Evolutionary conservation across 129 eudicot species (phyloP), one percentile per base, ranked within the genome.

Genomic region (Sambucus nigra): DNA sequence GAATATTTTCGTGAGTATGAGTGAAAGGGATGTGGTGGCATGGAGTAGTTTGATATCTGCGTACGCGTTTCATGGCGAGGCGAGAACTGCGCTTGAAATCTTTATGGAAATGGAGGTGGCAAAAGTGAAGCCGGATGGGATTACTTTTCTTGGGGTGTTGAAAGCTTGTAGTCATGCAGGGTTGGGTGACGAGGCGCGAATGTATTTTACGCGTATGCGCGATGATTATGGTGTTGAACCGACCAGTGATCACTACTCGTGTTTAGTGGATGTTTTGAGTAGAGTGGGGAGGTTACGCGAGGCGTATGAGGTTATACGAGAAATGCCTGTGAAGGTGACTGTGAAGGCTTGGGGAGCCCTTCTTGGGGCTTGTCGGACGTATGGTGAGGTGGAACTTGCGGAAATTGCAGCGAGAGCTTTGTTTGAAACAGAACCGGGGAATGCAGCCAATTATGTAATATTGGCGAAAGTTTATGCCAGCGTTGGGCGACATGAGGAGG

Each of bases 311-410:
- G 60, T 72, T 11, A 53, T 77, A 17, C 53, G 35, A 25, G 46
- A 46, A 44, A 72, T 77, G 84, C 69, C 76, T 4, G 61, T 72
- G 21, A 77, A 68, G 60, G 79, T 57, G 40, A 77, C 84, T 72
- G 84, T 67, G 14, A 77, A 73, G 48, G 73, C 79, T 26, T 77
- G 84, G 84, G 84, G 84, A 35, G 84, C 79, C 15, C 67, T 77
- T 25, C 67, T 77, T 41, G 84, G 73, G 23, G 76, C 76, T 53
- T 77, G 84, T 53, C 71, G 76, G 51, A 77, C 76, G 22, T 69
- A 72, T 69, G 84, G 84, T 23, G 84, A 77, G 32, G 67, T 77
- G 42, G 76, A 77, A 25, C 59, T 77, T 22, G 84, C 74, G 1
- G 79, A 73, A 40, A 55, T 64, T 53, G 79, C 79, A 18, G 76